phyloP scores from a whole-genome alignment of 192 early-diverging fungal genomes.

The Dissophora ornata region DNA sequence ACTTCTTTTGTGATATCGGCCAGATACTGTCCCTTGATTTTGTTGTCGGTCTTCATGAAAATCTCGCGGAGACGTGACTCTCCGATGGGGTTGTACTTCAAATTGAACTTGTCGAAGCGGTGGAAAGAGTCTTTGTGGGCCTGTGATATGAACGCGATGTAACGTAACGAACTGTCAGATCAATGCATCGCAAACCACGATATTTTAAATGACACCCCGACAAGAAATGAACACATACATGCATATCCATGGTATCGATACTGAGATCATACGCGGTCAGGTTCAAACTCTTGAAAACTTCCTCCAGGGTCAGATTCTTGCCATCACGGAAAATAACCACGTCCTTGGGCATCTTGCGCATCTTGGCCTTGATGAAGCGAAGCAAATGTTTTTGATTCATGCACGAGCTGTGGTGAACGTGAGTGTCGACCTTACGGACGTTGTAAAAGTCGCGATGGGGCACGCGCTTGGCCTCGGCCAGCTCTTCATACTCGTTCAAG shows the following conservation, averaged over 20 bases:
- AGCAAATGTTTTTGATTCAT: constrained; percentile 99
- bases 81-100: constrained; percentile 97
- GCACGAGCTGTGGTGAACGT: constrained; percentile 93
- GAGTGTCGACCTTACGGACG: constrained; percentile 98
- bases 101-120: constrained; percentile 97
- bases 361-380: constrained; percentile 96
- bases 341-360: constrained; percentile 84
- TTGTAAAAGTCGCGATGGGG: constrained; percentile 99
- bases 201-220: too few species aligned
- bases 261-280: constrained; percentile 95
- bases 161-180: too few species aligned
- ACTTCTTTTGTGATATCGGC: constrained; percentile 97
- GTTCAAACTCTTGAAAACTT: constrained; percentile 93
- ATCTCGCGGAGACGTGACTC: constrained; percentile 96
- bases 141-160: constrained; percentile 34
- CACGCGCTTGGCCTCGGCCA: constrained; percentile 92
- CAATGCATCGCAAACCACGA: too few species aligned
- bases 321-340: constrained; percentile 90
- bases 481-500: constrained; percentile 95
- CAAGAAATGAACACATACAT: too few species aligned
- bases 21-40: constrained; percentile 87
- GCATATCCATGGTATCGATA: constrained; percentile 98
- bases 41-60: constrained; percentile 98
- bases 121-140: constrained; percentile 98
- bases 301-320: constrained; percentile 79